Conservation (phyloP, 2,329 filamentous ascomycete genomes). For the Talaromyces sp. region DNA sequence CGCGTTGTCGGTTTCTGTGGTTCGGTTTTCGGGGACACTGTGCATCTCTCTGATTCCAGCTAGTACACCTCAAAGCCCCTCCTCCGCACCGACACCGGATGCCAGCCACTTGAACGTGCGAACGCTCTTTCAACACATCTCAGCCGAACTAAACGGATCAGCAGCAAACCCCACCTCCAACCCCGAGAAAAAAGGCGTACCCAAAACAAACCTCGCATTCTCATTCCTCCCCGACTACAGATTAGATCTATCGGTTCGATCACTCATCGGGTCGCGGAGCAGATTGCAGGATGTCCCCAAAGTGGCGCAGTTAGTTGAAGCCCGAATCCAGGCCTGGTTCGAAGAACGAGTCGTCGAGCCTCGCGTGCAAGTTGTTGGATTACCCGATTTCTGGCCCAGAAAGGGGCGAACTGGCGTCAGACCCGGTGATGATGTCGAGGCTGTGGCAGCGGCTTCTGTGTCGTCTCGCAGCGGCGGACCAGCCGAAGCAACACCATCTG, state of each 20-base stretch:
- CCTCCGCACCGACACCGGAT: slow-evolving; percentile 28
- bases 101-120: slow-evolving; percentile 7
- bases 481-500: slow-evolving; percentile 22
- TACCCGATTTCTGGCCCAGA: slow-evolving; percentile 61
- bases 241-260: slow-evolving; percentile 62
- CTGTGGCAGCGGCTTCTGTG: slow-evolving; percentile 23
- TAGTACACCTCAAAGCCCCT: slow-evolving; percentile 37
- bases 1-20: slow-evolving; percentile 83
- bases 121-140: slow-evolving; percentile 11
- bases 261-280: slow-evolving; percentile 60
- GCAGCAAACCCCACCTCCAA: slow-evolving; percentile 34
- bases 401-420: slow-evolving; percentile 49
- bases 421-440: slow-evolving; percentile 40
- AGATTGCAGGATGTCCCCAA: slow-evolving; percentile 64
- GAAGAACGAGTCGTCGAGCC: slow-evolving; percentile 65
- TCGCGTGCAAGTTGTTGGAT: slow-evolving; percentile 61
- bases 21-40: slow-evolving; percentile 90
- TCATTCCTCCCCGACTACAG: slow-evolving; percentile 70
- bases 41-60: slow-evolving; percentile 89
- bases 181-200: slow-evolving; percentile 53
- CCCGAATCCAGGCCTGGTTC: slow-evolving; percentile 63
- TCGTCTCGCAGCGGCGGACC: slow-evolving; percentile 32
- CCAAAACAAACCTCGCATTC: slow-evolving; percentile 83
- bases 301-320: slow-evolving; percentile 63
- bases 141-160: slow-evolving; percentile 16